phyloP scores from a whole-genome alignment of 306 rosid species.

The Trifolium subterraneum region DNA sequence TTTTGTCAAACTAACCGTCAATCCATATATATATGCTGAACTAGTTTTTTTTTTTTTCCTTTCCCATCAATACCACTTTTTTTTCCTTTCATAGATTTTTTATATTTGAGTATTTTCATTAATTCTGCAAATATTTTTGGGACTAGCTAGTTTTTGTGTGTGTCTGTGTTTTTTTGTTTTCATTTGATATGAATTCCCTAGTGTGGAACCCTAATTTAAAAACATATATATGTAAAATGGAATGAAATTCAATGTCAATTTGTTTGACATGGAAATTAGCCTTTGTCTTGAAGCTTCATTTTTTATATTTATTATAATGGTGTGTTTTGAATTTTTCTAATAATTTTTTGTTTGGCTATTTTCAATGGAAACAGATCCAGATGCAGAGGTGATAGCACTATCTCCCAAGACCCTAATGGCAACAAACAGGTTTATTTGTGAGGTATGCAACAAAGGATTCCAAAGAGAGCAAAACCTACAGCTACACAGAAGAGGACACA shows the following conservation, averaged over 20 bases:
- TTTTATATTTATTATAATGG: neutral
- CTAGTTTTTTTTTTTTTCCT: no score
- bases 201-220: conserved; percentile 42
- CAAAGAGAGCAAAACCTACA: conserved; percentile 96
- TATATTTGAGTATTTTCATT: conserved; percentile 17
- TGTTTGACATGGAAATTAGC: conserved; percentile 10
- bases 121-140: neutral
- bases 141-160: neutral
- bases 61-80: neutral
- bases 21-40: no score
- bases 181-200: neutral
- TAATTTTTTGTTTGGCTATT: conserved; percentile 62
- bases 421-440: conserved; percentile 97
- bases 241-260: conserved; percentile 25
- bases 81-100: neutral
- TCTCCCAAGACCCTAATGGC: conserved; percentile 99
- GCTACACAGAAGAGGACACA: conserved; percentile 99
- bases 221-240: neutral
- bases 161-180: no score
- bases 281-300: conserved; percentile 35
- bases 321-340: conserved; percentile 35
- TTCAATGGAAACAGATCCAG: conserved; percentile 76
- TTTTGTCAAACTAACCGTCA: neutral
- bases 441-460: conserved; percentile 96
- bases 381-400: conserved; percentile 93